These are phyloP conservation scores for Clarireedia hainanense DNA, from an alignment of 2,329 filamentous ascomycete species.

Conservation along the genomic window DNA sequence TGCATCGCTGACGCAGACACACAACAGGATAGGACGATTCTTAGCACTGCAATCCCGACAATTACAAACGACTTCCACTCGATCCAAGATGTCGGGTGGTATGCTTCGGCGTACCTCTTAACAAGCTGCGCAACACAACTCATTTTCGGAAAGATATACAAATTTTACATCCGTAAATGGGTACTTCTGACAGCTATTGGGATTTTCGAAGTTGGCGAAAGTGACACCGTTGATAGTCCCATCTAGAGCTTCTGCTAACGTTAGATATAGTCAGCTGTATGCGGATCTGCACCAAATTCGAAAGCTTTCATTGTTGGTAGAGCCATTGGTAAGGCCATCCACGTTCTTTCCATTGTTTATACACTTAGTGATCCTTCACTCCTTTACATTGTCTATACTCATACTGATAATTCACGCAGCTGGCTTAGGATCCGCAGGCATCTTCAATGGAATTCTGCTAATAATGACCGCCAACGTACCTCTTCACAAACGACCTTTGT, in stretches of 20 bases:
- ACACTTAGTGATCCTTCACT: neutral
- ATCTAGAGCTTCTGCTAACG: neutral
- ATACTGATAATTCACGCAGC: constrained; percentile 8
- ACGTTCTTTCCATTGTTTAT: neutral
- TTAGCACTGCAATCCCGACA: constrained; percentile 32
- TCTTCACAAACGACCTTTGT: constrained; percentile 11
- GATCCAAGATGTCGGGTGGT: constrained; percentile 39
- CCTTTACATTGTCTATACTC: too few species aligned
- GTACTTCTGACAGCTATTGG: constrained; percentile 24
- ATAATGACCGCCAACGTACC: constrained; percentile 17
- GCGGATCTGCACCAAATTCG: constrained; percentile 28
- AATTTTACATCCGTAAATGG: constrained; percentile 28
- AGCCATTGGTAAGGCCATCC: constrained; percentile 22
- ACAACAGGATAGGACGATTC: constrained; percentile 29
- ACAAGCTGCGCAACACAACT: constrained; percentile 26
- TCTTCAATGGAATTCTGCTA: constrained; percentile 22
- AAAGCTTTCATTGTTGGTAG: constrained; percentile 30
- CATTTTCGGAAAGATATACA: constrained; percentile 28
- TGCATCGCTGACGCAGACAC: neutral
- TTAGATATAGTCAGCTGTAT: constrained; percentile 25
- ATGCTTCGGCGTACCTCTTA: constrained; percentile 34
- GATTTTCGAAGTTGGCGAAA: constrained; percentile 30
- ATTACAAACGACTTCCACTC: constrained; percentile 34
- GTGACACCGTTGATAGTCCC: constrained; percentile 3
- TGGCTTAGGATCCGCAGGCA: constrained; percentile 21